Percentiles rank a stretch among this genome's conserved stretches.
phyloP scores from a whole-genome alignment of 768 basidiomycete species.

The Pisolithus sp. region DNA sequence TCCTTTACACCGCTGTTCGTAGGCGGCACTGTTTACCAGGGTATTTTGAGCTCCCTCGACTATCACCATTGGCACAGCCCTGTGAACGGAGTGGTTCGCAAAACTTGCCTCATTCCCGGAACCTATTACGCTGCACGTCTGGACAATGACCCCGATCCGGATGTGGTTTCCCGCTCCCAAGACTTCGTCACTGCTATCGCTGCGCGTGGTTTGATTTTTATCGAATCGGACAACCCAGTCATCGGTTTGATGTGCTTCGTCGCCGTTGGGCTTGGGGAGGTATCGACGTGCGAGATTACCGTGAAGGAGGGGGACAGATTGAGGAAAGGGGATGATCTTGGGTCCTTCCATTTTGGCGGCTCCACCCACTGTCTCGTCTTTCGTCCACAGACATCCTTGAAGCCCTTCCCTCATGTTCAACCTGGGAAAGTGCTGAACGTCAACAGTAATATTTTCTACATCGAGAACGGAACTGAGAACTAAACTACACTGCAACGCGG shows the following conservation, averaged over 20 bases:
- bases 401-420: not conserved
- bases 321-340: slow-evolving; percentile 45
- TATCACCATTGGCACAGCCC: slow-evolving; percentile 61
- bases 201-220: slow-evolving; percentile 48
- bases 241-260: slow-evolving; percentile 53
- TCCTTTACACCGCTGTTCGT: slow-evolving; percentile 34
- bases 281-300: slow-evolving; percentile 49
- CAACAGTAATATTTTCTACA: not conserved
- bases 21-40: slow-evolving; percentile 47
- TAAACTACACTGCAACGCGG: too few species aligned
- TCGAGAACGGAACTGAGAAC: slow-evolving; percentile 32
- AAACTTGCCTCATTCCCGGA: slow-evolving; percentile 29
- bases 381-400: slow-evolving; percentile 14
- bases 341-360: slow-evolving; percentile 61
- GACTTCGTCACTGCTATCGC: slow-evolving; percentile 41
- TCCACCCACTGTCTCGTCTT: slow-evolving; percentile 44
- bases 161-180: slow-evolving; percentile 25
- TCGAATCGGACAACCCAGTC: slow-evolving; percentile 41
- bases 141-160: slow-evolving; percentile 7
- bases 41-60: slow-evolving; percentile 42
- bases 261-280: slow-evolving; percentile 56
- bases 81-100: slow-evolving; percentile 36
- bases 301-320: slow-evolving; percentile 42
- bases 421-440: slow-evolving; percentile 3
- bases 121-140: not conserved